Evolutionary conservation across 371 early-diverging fungal genomes (phyloP).

Genomic region (Phascolomyces articulosus): DNA sequence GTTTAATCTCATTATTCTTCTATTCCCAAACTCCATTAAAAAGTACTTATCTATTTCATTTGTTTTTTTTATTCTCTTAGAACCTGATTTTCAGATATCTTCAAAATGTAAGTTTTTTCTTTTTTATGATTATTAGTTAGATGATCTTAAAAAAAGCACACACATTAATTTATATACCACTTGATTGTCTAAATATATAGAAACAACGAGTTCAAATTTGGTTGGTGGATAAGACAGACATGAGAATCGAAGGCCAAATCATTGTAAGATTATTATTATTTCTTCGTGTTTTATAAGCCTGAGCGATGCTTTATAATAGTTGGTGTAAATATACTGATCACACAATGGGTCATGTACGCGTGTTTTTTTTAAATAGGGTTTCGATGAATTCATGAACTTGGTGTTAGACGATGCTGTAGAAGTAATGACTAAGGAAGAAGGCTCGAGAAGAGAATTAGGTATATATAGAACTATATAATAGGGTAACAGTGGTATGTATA

Average conservation of each 20-base stretch:
- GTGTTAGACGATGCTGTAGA: constrained; percentile 92
- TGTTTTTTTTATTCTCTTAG: constrained; percentile 36
- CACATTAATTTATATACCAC: not conserved
- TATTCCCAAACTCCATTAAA: too few relatives aligned
- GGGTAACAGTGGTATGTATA: too few relatives aligned
- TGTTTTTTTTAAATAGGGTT: constrained; percentile 71
- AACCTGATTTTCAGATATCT: constrained; percentile 86
- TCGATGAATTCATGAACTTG: constrained; percentile 97
- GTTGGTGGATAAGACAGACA: constrained; percentile 87
- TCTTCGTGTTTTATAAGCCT: not conserved
- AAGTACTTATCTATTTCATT: not conserved
- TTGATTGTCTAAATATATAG: constrained; percentile 38
- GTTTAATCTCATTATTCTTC: constrained; percentile 14
- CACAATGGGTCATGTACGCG: too few relatives aligned
- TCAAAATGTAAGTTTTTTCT: constrained; percentile 64
- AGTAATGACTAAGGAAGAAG: constrained; percentile 73
- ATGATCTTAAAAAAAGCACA: not conserved
- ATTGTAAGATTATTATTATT: constrained; percentile 59
- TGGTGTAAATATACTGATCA: too few relatives aligned
- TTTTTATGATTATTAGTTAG: not conserved
- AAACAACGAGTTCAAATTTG: constrained; percentile 91
- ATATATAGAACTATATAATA: not conserved
- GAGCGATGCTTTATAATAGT: too few relatives aligned
- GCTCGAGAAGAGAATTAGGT: constrained; percentile 16
- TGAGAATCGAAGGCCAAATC: constrained; percentile 91